These are phyloP conservation scores for Afroboletus lepidellus DNA, from an alignment of 1,284 basidiomycete genomes.

Conservation along the genomic window DNA sequence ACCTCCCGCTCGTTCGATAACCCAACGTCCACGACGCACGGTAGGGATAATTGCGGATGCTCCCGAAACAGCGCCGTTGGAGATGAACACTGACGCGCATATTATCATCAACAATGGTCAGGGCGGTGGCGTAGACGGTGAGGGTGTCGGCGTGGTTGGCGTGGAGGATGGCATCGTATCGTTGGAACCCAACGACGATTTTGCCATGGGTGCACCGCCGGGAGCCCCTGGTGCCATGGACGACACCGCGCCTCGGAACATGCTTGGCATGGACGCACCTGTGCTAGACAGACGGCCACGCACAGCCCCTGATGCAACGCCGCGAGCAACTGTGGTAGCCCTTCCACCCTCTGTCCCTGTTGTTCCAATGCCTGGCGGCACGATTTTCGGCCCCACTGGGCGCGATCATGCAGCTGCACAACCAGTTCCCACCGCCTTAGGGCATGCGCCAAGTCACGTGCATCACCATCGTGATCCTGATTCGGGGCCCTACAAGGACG, in stretches of 20 bases:
- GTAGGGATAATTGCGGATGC: conserved; percentile 66
- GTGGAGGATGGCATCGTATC: conserved; percentile 72
- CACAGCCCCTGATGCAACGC: conserved; percentile 40
- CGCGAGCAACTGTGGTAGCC: conserved; percentile 38
- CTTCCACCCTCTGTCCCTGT: conserved; percentile 31
- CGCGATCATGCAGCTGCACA: conserved; percentile 21
- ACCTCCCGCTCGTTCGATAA: conserved; percentile 40
- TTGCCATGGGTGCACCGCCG: conserved; percentile 83
- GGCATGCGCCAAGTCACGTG: conserved; percentile 24
- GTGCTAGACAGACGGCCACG: conserved; percentile 29
- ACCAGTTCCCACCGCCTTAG: conserved; percentile 24
- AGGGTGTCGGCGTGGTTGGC: conserved; percentile 45
- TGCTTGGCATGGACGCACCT: conserved; percentile 30
- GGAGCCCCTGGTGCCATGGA: conserved; percentile 76
- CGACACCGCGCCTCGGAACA: conserved; percentile 30
- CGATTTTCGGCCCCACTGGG: conserved; percentile 13
- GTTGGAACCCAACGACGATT: conserved; percentile 72
- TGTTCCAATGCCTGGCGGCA: conserved; percentile 10
- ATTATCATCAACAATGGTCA: conserved; percentile 64
- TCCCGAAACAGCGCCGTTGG: conserved; percentile 41
- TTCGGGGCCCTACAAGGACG: conserved; percentile 81
- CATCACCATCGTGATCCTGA: conserved; percentile 36
- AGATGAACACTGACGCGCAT: conserved; percentile 55
- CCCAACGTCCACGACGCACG: conserved; percentile 43
- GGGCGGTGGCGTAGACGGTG: conserved; percentile 42